Base-by-base conservation (phyloP, 2,329 filamentous ascomycete genomes). In the Fragosphaeria purpurea region DNA sequence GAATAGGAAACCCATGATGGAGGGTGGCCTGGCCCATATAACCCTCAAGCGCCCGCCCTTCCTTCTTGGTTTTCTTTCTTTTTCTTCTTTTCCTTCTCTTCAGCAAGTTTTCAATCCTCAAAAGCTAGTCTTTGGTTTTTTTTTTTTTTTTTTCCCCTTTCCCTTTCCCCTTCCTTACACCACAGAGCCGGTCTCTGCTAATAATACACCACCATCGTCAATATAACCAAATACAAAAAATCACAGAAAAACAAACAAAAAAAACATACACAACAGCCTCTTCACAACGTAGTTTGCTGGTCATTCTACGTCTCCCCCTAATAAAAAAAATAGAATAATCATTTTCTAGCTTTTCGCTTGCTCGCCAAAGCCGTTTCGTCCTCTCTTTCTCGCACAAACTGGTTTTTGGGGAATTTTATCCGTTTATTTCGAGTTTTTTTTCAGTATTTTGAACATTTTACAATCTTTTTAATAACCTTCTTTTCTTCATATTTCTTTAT, bases 21-120 rank as follows among this genome's bases (percentile, higher is more conserved):
- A 22, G 22, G 22, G 22, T 22, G 22, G 22, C 22, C 22, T 22
- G 22, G 22, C 61, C 60, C 71, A 71, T 73, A 68, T 65, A 65
- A 60, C 53, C 58, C 61, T 60, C 59, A 47, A 57, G 60, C 60
- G 64, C 63, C 63, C 22, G 62, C 63, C 64, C 64, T 62, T 62
- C 61, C 59, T 60, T 63, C 61, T 58, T 61, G 64, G 63, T 68
- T 67, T 59, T 61, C 63, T 65, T 63, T 64, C 33, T 44, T 37
- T 48, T 38, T 31, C 40, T 70, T 71, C 66, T 68, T 70, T 67
- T 68, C 70, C 62, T 62, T 61, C 61, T 79, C 80, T 74, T 74
- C 74, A 83, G 81, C 82, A 85, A 85, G 80, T 72, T 70, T 70
- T 72, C 67, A 75, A 74, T 70, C 63, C 60, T 65, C 67, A 63